These are phyloP conservation scores for Hanseniaspora uvarum DNA, from an alignment of 1,139 yeast genomes.

Conservation along the genomic window DNA sequence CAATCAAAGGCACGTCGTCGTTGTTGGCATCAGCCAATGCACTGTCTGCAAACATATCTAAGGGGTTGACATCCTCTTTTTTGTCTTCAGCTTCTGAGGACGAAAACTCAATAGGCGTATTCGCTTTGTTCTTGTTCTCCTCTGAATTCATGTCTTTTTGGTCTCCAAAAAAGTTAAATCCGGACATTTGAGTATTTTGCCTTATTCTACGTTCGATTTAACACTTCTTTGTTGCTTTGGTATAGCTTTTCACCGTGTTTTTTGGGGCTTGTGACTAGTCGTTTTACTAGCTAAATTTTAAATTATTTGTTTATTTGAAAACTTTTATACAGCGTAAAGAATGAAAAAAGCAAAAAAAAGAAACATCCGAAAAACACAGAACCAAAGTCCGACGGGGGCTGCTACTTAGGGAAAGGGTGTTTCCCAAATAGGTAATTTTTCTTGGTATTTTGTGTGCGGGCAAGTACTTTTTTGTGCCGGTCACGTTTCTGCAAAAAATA, in stretches of 20 bases:
- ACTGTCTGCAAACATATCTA: conserved; percentile 3
- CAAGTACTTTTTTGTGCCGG: too few relatives aligned
- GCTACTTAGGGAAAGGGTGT: too few relatives aligned
- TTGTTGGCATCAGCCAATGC: conserved; percentile 2
- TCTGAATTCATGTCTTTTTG: not conserved
- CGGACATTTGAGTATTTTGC: too few relatives aligned
- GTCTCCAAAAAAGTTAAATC: not conserved
- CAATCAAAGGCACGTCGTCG: not conserved
- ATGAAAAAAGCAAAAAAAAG: too few relatives aligned
- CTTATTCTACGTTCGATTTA: not conserved
- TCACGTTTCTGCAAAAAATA: not conserved
- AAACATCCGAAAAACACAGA: too few relatives aligned
- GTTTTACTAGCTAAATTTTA: too few relatives aligned
- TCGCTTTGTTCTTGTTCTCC: not conserved
- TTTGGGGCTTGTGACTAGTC: too few relatives aligned
- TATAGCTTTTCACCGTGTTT: not conserved
- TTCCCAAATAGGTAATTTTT: too few relatives aligned
- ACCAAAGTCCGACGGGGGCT: too few relatives aligned
- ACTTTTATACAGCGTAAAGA: too few relatives aligned
- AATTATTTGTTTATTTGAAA: too few relatives aligned
- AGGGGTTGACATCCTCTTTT: not conserved
- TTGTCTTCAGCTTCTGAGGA: not conserved
- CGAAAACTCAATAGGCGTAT: not conserved
- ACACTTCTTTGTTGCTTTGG: not conserved
- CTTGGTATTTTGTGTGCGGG: too few relatives aligned